These are phyloP conservation scores for Podila horticola DNA, from an alignment of 192 early-diverging fungal genomes.

Conservation along the genomic window DNA sequence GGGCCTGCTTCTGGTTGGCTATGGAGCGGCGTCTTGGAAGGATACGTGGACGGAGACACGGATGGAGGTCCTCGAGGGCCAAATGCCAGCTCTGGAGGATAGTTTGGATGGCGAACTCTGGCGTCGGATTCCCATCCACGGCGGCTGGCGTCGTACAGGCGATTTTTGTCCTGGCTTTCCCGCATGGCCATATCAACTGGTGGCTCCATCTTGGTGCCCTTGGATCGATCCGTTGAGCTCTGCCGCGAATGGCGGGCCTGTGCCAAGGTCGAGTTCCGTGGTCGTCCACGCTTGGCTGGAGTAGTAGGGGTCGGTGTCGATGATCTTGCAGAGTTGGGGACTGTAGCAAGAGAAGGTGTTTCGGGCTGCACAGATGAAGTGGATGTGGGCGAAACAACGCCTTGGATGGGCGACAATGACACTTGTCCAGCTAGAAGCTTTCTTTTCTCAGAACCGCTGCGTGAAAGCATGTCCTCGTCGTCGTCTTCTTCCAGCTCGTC, in stretches of 20 bases:
- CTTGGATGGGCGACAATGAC: slow-evolving; percentile 8
- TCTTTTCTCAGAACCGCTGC: slow-evolving; percentile 26
- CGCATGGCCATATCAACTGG: background rate
- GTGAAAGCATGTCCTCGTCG: slow-evolving; percentile 28
- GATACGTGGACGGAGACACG: background rate
- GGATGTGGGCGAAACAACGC: slow-evolving; percentile 2
- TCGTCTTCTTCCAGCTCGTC: slow-evolving; percentile 41
- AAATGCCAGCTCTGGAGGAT: too few relatives aligned
- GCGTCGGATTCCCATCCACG: slow-evolving; percentile 1
- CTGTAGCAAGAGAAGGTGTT: slow-evolving; percentile 13
- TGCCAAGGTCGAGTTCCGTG: slow-evolving; percentile 20
- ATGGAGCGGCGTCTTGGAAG: background rate
- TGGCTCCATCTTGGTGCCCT: background rate
- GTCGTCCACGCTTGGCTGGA: slow-evolving; percentile 45
- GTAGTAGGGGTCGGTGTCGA: slow-evolving; percentile 9
- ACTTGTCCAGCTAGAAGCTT: background rate
- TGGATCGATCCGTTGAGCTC: slow-evolving; percentile 12
- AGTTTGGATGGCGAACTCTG: background rate
- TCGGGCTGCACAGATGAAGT: slow-evolving; percentile 6
- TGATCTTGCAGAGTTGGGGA: background rate
- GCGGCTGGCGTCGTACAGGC: background rate
- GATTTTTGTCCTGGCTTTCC: background rate
- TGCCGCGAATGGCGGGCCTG: slow-evolving; percentile 15
- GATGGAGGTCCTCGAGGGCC: background rate
- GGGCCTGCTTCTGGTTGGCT: background rate